phyloP scores from a whole-genome alignment of 2,329 filamentous ascomycete species.

The Coniochaeta sp. region DNA sequence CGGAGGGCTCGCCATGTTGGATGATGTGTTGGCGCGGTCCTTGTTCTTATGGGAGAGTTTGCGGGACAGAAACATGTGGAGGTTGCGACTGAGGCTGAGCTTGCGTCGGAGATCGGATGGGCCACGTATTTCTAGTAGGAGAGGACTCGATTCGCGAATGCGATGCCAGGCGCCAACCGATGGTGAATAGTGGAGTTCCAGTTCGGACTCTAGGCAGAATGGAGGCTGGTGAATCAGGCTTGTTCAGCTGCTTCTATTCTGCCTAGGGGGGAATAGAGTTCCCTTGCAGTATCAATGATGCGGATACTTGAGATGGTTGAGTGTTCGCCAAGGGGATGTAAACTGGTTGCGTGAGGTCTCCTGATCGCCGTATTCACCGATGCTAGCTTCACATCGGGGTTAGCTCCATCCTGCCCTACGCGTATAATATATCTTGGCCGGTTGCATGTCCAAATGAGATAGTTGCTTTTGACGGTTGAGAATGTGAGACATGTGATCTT shows the following conservation, averaged over 20 bases:
- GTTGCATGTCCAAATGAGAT: too few species aligned
- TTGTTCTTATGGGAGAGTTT: neutral
- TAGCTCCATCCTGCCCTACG: neutral
- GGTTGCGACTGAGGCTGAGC: too few species aligned
- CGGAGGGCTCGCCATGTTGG: neutral
- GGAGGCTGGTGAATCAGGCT: neutral
- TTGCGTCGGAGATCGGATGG: neutral
- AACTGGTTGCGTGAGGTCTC: neutral
- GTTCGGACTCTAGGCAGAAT: too few species aligned
- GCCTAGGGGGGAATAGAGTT: neutral
- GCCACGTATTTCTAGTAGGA: neutral
- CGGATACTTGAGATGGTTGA: neutral
- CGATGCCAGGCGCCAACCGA: neutral
- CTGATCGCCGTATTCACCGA: neutral
- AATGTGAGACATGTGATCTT: too few species aligned
- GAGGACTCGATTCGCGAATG: neutral
- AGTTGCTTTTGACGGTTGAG: too few species aligned
- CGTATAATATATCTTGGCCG: too few species aligned
- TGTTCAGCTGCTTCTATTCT: neutral
- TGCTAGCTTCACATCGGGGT: neutral
- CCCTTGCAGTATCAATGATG: constrained; percentile 1
- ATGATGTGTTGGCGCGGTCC: neutral
- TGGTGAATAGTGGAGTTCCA: neutral
- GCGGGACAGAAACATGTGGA: neutral
- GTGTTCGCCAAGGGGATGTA: neutral